These are phyloP conservation scores for Eutrema salsugineum DNA, from an alignment of 441 rosid species.

Conservation along the genomic window DNA sequence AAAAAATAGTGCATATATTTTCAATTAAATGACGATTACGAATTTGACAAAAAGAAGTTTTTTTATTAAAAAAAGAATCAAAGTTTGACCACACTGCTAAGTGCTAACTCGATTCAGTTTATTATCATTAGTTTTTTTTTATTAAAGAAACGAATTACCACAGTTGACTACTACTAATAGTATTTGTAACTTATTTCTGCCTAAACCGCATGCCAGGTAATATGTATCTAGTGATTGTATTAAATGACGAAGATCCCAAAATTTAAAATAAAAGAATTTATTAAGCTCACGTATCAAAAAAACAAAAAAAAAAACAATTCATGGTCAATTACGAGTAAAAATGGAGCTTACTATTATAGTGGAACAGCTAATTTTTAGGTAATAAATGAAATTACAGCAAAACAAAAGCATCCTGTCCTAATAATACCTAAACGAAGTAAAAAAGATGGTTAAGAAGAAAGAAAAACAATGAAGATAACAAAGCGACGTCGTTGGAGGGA, in stretches of 20 bases:
- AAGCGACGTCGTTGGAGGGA: conserved; percentile 8
- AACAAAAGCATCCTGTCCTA: conserved; percentile 12
- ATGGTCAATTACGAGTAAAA: conserved; percentile 13
- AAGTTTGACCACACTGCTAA: not conserved
- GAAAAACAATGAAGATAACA: not conserved
- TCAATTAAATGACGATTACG: not conserved
- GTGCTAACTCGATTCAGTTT: not conserved
- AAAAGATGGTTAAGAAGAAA: not conserved
- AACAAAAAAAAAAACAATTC: not conserved
- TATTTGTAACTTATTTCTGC: not conserved
- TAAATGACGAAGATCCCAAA: not conserved
- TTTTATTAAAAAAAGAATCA: not conserved
- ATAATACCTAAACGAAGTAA: not conserved
- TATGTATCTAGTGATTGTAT: not conserved
- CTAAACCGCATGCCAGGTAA: not conserved
- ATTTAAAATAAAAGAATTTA: not conserved
- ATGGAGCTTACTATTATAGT: not conserved
- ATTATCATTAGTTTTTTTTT: not conserved
- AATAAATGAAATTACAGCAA: conserved; percentile 15
- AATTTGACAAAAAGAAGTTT: not conserved
- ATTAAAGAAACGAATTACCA: not conserved
- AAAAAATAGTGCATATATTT: not conserved
- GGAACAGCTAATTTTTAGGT: conserved; percentile 3
- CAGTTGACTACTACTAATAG: not conserved
- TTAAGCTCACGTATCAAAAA: not conserved